Conservation (phyloP, 2,329 filamentous ascomycete species). For the Xylaria sp. region DNA sequence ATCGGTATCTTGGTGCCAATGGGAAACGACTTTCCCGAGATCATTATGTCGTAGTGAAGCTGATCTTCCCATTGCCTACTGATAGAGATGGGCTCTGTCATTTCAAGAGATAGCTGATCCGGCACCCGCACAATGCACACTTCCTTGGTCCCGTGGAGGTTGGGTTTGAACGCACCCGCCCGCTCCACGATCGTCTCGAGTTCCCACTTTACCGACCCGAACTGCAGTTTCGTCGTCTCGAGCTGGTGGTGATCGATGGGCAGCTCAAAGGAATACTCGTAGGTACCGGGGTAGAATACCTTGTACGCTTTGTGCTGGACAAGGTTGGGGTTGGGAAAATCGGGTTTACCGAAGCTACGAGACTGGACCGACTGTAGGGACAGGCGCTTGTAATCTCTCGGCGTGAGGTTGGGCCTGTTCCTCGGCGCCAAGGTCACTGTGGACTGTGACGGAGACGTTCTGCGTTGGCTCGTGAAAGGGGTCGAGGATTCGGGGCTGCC, state of each 20-base stretch:
- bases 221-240: constrained; percentile 85
- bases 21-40: constrained; percentile 93
- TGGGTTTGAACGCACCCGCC: constrained; percentile 86
- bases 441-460: constrained; percentile 38
- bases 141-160: constrained; percentile 80
- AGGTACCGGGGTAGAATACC: constrained; percentile 74
- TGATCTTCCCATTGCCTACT: constrained; percentile 94
- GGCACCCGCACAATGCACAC: constrained; percentile 83
- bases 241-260: constrained; percentile 86
- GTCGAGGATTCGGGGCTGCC: constrained; percentile 38
- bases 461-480: constrained; percentile 30
- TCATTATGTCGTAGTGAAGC: constrained; percentile 92
- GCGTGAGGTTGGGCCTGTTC: constrained; percentile 39
- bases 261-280: constrained; percentile 77
- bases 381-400: constrained; percentile 65
- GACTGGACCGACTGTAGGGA: constrained; percentile 82
- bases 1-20: constrained; percentile 87
- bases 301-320: constrained; percentile 74
- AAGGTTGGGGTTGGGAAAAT: constrained; percentile 65
- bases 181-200: constrained; percentile 84
- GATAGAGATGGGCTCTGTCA: constrained; percentile 91
- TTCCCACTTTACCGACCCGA: constrained; percentile 86
- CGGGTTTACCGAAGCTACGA: constrained; percentile 82
- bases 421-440: constrained; percentile 39
- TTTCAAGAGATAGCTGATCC: constrained; percentile 84